Evolutionary conservation across 345 rosid genomes (phyloP).

Genomic region (Xanthoceras sorbifolium): DNA sequence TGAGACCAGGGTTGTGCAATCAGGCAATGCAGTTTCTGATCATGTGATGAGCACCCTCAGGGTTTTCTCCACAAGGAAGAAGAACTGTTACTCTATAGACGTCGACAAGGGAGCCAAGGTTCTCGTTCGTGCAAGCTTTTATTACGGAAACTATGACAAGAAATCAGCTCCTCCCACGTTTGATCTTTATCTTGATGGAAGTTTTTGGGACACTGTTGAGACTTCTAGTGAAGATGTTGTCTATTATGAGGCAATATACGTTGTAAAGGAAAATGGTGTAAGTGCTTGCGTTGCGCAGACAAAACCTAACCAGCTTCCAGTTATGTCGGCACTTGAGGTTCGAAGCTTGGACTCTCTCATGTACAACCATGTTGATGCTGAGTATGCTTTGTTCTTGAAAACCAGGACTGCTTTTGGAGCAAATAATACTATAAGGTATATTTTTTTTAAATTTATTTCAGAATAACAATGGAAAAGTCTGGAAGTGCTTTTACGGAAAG

Average conservation of each 20-base stretch:
- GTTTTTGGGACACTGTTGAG: conserved; percentile 36
- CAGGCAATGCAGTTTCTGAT: conserved; percentile 13
- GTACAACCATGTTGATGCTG: conserved; percentile 27
- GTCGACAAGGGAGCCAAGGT: conserved; percentile 21
- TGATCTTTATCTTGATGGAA: conserved; percentile 43
- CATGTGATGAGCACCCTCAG: conserved; percentile 34
- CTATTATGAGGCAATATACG: conserved; percentile 30
- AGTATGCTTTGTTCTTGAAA: conserved; percentile 34
- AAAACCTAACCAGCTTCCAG: conserved; percentile 34
- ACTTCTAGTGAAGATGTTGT: conserved; percentile 26
- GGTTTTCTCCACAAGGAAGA: conserved; percentile 33
- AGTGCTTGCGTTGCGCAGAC: conserved; percentile 46
- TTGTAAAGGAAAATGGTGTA: conserved; percentile 21
- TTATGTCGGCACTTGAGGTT: conserved; percentile 46
- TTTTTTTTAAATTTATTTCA: too few relatives aligned
- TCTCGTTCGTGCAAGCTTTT: conserved; percentile 39
- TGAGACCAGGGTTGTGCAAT: conserved; percentile 15
- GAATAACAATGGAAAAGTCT: too few relatives aligned
- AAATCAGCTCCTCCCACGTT: conserved; percentile 41
- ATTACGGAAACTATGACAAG: conserved; percentile 45
- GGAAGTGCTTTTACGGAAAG: too few relatives aligned
- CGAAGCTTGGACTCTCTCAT: conserved; percentile 27
- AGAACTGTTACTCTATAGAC: conserved; percentile 37
- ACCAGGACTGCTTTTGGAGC: conserved; percentile 35
- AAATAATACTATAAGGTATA: conserved; percentile 26